Percentiles rank a stretch among this genome's conserved stretches.
Conservation (phyloP, 176 grass and related monocot species). For the Musa schizocarpa region DNA sequence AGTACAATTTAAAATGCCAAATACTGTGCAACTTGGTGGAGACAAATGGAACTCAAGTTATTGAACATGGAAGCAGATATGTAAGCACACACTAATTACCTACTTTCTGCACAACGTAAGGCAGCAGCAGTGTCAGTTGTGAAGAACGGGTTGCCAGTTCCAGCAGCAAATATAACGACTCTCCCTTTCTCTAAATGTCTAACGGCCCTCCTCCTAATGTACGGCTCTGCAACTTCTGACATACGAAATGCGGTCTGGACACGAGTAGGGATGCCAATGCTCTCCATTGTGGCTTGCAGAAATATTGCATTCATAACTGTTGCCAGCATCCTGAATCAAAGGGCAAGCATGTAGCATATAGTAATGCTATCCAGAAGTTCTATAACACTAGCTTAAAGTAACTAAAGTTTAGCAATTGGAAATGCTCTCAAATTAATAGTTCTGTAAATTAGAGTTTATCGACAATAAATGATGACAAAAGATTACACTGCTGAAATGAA, state of each 20-base stretch:
- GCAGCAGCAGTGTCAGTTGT: constrained; percentile 97
- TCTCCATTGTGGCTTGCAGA: constrained; percentile 99
- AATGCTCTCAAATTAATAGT: not conserved
- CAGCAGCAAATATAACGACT: constrained; percentile 98
- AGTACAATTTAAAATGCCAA: not conserved
- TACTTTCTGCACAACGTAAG: constrained; percentile 97
- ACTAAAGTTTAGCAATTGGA: not conserved
- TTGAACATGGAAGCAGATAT: not conserved
- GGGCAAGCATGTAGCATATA: not conserved
- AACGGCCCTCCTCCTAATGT: constrained; percentile 84
- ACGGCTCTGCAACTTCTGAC: constrained; percentile 98
- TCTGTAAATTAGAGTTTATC: not conserved
- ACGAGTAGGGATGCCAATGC: constrained; percentile 87
- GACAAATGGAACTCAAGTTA: too few relatives aligned
- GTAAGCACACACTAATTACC: constrained; percentile 18
- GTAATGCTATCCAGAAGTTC: not conserved
- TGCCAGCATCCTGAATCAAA: constrained; percentile 68
- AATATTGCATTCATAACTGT: constrained; percentile 99
- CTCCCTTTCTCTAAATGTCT: constrained; percentile 98
- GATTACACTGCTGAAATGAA: not conserved
- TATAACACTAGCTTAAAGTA: not conserved
- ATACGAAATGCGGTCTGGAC: constrained; percentile 98
- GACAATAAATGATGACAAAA: not conserved
- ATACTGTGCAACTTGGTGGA: not conserved
- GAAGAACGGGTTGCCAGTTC: constrained; percentile 97